Base-by-base conservation (phyloP, 2,329 filamentous ascomycete species). In the Cercospora sesami region DNA sequence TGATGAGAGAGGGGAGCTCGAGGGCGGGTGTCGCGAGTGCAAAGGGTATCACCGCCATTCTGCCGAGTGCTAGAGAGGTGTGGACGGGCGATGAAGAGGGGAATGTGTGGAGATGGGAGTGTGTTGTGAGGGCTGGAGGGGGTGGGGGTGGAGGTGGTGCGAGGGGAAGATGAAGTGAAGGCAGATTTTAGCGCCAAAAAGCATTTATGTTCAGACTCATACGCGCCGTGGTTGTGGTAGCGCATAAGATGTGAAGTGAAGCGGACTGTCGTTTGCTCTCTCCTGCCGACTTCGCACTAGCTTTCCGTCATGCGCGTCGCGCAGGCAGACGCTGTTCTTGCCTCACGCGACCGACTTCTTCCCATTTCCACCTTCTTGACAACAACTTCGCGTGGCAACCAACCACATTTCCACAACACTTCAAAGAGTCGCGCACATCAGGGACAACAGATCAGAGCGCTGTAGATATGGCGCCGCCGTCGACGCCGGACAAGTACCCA, bases 51-150 rank as follows among this genome's bases (percentile, higher is more conserved):
- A 96, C 91, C 42, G 96, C 91, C 77, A 91, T 99, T 63, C 85
- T 91, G 66, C 91, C 94, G 2, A 91, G 94, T 86, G 88, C 92
- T 63, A 89, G 90, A 70, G 86, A 90, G 69, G 89, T 98, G 9
- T 98, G 97, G 80, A 97, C 94, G 0, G 95, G 94, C 3, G 95
- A 98, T 81, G 95, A 98, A 71, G 91, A 93, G 71, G 95, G 95
- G 31, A 86, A 90, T 83, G 94, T 99, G 23, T 79, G 73, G 69
- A 74, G 78, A 55, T 80, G 78, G 78, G 77, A 79, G 66, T 77
- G 76, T 63, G 74, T 80, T 21, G 68, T 73, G 12, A 69, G 71
- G 45, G 10, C 45, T 51, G 57, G 64, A n/a, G 69, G 66, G 12
- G 71, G 71, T 60, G 31, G 64, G 14, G 69, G 72, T 61, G 51